Evolutionary conservation across 139 green algal species (phyloP).

Genomic region (Chlamydomonas sp.): DNA sequence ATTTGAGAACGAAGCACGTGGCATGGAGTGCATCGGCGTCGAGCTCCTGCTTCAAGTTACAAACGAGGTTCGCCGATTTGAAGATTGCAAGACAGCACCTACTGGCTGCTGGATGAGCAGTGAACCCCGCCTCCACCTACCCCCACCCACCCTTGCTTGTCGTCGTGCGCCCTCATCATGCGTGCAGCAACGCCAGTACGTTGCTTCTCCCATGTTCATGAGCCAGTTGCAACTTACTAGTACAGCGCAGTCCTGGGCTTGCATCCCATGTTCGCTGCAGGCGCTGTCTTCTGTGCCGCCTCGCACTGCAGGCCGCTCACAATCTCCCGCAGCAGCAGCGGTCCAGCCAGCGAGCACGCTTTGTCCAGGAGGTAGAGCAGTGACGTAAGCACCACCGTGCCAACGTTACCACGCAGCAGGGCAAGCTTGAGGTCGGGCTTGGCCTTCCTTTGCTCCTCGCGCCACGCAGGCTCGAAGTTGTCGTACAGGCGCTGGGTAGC

Average conservation of each 20-base stretch:
- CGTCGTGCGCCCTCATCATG: too few species aligned
- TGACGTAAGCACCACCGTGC: constrained; percentile 42
- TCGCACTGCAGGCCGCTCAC: constrained; percentile 47
- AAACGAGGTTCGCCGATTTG: too few species aligned
- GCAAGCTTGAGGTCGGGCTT: constrained; percentile 46
- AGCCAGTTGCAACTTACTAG: constrained; percentile 52
- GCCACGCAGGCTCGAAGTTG: constrained; percentile 27
- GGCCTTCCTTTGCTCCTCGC: constrained; percentile 22
- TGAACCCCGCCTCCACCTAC: too few species aligned
- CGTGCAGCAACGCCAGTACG: not conserved
- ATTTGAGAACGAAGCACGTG: too few species aligned
- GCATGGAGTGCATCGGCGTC: too few species aligned
- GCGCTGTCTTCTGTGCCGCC: not conserved
- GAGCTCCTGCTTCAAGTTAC: too few species aligned
- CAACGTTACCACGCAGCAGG: constrained; percentile 45
- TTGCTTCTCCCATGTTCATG: not conserved
- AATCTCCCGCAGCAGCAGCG: constrained; percentile 65
- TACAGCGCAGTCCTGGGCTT: constrained; percentile 53
- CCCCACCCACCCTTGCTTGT: too few species aligned
- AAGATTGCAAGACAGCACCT: too few species aligned
- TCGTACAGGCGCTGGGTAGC: not conserved
- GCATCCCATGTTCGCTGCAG: not conserved
- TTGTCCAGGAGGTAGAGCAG: not conserved
- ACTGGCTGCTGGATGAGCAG: too few species aligned
- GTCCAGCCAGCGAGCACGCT: constrained; percentile 61